Evolutionary conservation across 352 stramenopile species (phyloP), one percentile per base, ranked within the genome.

Genomic region (Phytophthora multivora): DNA sequence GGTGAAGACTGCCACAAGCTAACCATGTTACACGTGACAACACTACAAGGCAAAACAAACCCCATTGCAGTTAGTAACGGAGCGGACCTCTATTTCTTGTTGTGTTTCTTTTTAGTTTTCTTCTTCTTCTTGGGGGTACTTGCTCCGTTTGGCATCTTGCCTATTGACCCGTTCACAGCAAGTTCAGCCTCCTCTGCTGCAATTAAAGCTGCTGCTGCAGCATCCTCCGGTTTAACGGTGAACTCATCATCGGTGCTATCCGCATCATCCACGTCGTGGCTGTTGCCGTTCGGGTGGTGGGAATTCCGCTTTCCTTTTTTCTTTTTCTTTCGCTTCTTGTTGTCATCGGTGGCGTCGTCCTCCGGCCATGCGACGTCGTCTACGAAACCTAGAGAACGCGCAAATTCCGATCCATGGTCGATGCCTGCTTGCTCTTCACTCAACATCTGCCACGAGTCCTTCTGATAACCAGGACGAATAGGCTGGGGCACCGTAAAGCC

Each of bases 321-420:
- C 70, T 88, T 89, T 61, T 89, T 91, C 70, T 93, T 93, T 53
- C 89, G 90, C 73, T 91, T 91, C 36, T 78, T 73, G n/a, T 55
- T 69, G 26, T 66, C 63, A 18, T 88, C 69, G 16, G 46, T 52
- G 18, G 47, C 50, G 59, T 86, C 71, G 13, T 91, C 79, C 23
- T 91, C 83, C 1, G 86, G 85, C 83, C 86, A 96, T 42, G 86
- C 83, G 3, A 94, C 82, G 63, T 96, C 85, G 46, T 96, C 87
- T 18, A 93, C 66, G 51, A 95, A 95, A 28, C 86, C 86, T 13
- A 95, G 62, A 53, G 82, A 88, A 25, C 80, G 77, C 2, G 86
- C 86, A 69, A 85, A 95, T 43, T 93, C 85, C 0, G 86, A 95
- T 36, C 86, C 85, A 53, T 92, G 84, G 40, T 95, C 86, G 40